Evolutionary conservation across 805 yeast species (phyloP), one percentile per base, ranked within the genome.

Genomic region (Saccharomyces mikatae): DNA sequence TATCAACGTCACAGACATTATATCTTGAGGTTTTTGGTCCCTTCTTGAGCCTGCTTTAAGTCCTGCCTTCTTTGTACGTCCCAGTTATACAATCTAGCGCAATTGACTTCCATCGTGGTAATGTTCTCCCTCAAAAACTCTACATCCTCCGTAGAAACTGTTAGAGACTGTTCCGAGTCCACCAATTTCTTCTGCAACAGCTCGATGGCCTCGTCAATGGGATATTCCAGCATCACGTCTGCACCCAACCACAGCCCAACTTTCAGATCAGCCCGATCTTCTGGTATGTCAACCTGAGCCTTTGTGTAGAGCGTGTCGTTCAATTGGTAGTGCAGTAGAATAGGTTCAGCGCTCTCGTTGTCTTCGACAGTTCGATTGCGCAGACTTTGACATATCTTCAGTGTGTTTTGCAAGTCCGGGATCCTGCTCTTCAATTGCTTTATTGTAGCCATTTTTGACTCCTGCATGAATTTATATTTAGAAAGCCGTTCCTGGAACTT

Each of bases 241-340:
- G 99, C 99, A 10, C 99, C 99, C n/a, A 94, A 77, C 99, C 99
- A 94, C 49, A 94, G 75, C 59, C 83, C 83, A 1, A 94, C 98
- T 29, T 79, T 80, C 48, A 62, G 49, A 28, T 54, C 58, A 2
- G 3, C 44, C 17, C 44, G 44, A 2, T 54, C 53, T 36, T 83
- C 77, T 5, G 81, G 75, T 27, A 82, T 78, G 44, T 81, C 81
- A 31, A 94, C 76, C 41, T 76, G 77, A 0, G 99, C 99, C 55
- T 82, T 82, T 6, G 97, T 87, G 68, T 82, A 92, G 46, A 94
- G 77, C 0, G 99, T 92, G 66, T 94, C 98, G 70, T 94, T 92
- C 64, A 94, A 78, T 70, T 91, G 97, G 67, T 88, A 94, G 67
- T 87, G 86, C n/a, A 90, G 82, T 52, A 81, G 84, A 36, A 87